These are phyloP conservation scores for Alternaria triticina DNA, from an alignment of 2,329 filamentous ascomycete genomes.

Conservation along the genomic window DNA sequence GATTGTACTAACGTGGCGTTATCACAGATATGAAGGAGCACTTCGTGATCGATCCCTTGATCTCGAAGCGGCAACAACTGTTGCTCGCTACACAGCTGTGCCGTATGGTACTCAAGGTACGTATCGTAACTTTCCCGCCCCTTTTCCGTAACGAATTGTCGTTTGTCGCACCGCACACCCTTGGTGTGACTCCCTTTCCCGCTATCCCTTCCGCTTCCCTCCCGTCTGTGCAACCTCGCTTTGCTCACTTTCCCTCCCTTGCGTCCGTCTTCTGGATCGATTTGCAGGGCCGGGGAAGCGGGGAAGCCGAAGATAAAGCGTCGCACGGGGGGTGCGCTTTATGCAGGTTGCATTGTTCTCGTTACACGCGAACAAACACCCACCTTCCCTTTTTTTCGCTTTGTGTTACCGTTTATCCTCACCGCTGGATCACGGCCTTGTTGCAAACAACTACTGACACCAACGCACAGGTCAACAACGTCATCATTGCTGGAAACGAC, in stretches of 20 bases:
- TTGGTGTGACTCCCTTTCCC: conserved; percentile 10
- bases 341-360: conserved; percentile 10
- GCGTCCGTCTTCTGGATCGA: conserved; percentile 8
- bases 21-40: conserved; percentile 87
- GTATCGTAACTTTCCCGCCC: conserved; percentile 26
- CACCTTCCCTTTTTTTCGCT: conserved; percentile 3
- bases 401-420: conserved; percentile 15
- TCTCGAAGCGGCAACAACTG: conserved; percentile 97
- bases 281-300: conserved; percentile 28
- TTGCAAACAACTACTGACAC: conserved; percentile 14
- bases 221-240: conserved; percentile 11
- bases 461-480: conserved; percentile 73
- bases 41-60: conserved; percentile 97
- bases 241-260: conserved; percentile 16
- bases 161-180: conserved; percentile 11
- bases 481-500: conserved; percentile 87
- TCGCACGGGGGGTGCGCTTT: conserved; percentile 9
- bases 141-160: conserved; percentile 16
- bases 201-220: conserved; percentile 14
- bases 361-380: conserved; percentile 29
- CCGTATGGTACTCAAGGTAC: conserved; percentile 76
- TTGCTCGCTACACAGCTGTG: conserved; percentile 96
- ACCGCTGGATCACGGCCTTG: background rate
- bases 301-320: conserved; percentile 14
- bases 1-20: conserved; percentile 33